Conservation (phyloP, 2,329 filamentous ascomycete species). For the Cercospora berteroae region DNA sequence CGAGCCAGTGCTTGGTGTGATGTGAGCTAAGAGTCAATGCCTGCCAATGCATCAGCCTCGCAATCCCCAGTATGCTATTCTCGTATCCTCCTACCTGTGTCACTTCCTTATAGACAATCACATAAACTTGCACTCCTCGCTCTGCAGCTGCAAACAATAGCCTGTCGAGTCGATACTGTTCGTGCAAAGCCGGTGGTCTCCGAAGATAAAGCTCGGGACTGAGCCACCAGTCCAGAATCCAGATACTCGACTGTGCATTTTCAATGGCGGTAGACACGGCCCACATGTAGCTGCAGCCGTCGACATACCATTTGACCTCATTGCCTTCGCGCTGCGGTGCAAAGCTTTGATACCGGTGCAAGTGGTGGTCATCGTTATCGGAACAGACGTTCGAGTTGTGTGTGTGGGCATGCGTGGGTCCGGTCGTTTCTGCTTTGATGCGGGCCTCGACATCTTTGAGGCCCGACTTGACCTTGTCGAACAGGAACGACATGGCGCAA, state of each 20-base stretch:
- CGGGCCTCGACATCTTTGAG: slow-evolving; percentile 53
- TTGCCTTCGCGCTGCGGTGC: slow-evolving; percentile 70
- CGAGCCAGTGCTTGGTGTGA: slow-evolving; percentile 77
- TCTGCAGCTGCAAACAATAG: slow-evolving; percentile 80
- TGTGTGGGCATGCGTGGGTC: slow-evolving; percentile 47
- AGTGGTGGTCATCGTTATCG: slow-evolving; percentile 43
- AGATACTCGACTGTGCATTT: slow-evolving; percentile 72
- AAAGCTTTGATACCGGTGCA: slow-evolving; percentile 62
- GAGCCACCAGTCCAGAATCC: slow-evolving; percentile 77
- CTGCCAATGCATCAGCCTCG: slow-evolving; percentile 17
- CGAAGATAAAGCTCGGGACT: slow-evolving; percentile 85
- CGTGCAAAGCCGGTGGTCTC: slow-evolving; percentile 75
- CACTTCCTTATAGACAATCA: slow-evolving; percentile 88
- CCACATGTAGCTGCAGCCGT: slow-evolving; percentile 66
- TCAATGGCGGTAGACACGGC: slow-evolving; percentile 78
- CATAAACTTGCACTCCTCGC: slow-evolving; percentile 76
- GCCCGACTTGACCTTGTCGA: slow-evolving; percentile 56
- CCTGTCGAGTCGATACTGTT: slow-evolving; percentile 78
- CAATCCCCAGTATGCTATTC: background rate
- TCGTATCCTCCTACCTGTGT: slow-evolving; percentile 29
- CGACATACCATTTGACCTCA: slow-evolving; percentile 81
- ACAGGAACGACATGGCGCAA: slow-evolving; percentile 39
- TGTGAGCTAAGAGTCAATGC: slow-evolving; percentile 57
- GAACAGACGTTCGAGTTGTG: slow-evolving; percentile 42
- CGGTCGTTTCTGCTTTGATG: slow-evolving; percentile 50